Evolutionary conservation across 2,329 filamentous ascomycete species (phyloP), one percentile per base, ranked within the genome.

Genomic region (Ramularia endophylla): DNA sequence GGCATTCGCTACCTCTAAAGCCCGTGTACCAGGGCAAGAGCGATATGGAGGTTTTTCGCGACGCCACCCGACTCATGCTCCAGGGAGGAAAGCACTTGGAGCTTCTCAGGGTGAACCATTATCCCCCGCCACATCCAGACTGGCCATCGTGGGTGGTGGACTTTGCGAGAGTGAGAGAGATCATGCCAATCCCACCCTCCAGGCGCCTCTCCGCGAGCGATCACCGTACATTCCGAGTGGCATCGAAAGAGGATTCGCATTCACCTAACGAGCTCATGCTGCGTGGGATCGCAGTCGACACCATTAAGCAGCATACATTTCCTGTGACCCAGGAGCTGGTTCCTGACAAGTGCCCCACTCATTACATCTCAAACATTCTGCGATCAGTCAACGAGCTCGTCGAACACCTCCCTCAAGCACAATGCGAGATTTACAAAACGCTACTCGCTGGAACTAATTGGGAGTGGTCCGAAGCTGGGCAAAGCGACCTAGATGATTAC

Each of bases 21-120:
- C 37, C 37, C n/a, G 37, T 29, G 9, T 39, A 39, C 15, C 3
- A 12, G 2, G 27, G 27, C 12, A 31, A 20, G 12, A 20, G 27
- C 8, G 27, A 39, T 15, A 19, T 9, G 18, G 37, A 31, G 7
- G 37, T 39, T 5, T 39, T 39, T 11, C 27, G 16, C 8, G 37
- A 39, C 12, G 37, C 28, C 7, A 39, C 37, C 7, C 27, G 37
- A 16, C 15, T 19, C 4, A 39, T 39, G 37, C 31, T 39, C 37
- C 15, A 39, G 16, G 27, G 32, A 19, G n/a, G 16, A 4, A 13
- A 19, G 16, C 27, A 29, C 7, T 12, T 29, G 4, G 15, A 29
- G 8, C 12, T 15, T n/a, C 27, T 29, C 3, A 15, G 27, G 27
- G 8, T 29, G 4, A 5, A 3, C 12, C 5, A 15, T 15, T 6